Evolutionary conservation across 1,284 basidiomycete species (phyloP).

Genomic region (Apiotrichum sp.): DNA sequence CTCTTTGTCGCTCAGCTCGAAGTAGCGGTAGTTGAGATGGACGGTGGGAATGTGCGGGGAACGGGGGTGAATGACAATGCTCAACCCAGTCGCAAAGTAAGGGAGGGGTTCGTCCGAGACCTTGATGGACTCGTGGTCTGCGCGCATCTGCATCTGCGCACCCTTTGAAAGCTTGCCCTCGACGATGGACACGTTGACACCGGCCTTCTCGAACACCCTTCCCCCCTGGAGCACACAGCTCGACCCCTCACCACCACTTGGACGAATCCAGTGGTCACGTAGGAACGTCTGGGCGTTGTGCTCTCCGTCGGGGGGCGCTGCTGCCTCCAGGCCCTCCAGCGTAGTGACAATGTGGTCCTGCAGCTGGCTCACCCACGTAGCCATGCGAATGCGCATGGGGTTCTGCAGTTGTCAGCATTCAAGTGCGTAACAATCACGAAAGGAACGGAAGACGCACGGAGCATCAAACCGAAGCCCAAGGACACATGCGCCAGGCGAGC

Average conservation of each 20-base stretch:
- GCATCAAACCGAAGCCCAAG: conserved; percentile 11
- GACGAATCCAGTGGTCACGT: conserved; percentile 78
- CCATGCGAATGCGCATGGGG: conserved; percentile 73
- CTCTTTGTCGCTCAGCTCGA: conserved; percentile 69
- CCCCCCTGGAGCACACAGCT: conserved; percentile 80
- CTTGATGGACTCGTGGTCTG: conserved; percentile 66
- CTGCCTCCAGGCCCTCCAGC: conserved; percentile 72
- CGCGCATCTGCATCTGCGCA: conserved; percentile 89
- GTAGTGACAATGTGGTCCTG: conserved; percentile 76
- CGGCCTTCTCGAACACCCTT: conserved; percentile 83
- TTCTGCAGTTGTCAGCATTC: conserved; percentile 28
- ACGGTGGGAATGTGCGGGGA: conserved; percentile 90
- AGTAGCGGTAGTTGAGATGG: conserved; percentile 97
- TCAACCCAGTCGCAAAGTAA: conserved; percentile 89
- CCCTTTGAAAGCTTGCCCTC: conserved; percentile 80
- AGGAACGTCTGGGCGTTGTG: conserved; percentile 58
- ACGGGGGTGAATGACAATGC: conserved; percentile 85
- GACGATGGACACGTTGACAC: conserved; percentile 91
- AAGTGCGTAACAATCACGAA: neutral
- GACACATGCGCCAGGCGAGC: neutral
- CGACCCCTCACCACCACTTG: conserved; percentile 72
- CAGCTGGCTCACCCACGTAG: conserved; percentile 69
- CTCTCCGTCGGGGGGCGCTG: conserved; percentile 42
- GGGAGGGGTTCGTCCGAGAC: conserved; percentile 67
- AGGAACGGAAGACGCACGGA: conserved; percentile 8